These are phyloP conservation scores for Echium plantagineum DNA, from an alignment of 257 asterid genomes.

Conservation along the genomic window DNA sequence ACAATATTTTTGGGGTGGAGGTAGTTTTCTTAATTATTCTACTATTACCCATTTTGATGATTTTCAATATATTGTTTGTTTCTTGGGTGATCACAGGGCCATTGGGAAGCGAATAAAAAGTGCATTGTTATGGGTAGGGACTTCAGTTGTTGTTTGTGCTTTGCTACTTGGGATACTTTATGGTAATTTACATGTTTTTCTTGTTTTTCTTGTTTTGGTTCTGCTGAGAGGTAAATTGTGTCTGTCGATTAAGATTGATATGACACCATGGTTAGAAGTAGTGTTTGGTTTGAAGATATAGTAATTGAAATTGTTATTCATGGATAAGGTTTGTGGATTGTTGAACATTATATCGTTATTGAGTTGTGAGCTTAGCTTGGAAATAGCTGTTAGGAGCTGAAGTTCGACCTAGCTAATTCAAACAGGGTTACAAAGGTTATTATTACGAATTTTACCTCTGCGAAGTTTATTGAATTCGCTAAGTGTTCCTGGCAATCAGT, in stretches of 20 bases:
- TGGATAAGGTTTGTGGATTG: background rate
- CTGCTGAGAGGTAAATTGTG: background rate
- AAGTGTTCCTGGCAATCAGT: no score
- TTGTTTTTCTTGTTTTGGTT: constrained; percentile 1
- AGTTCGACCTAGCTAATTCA: background rate
- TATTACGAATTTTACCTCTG: no score
- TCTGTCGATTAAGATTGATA: background rate
- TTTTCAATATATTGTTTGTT: background rate
- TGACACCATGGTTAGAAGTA: background rate
- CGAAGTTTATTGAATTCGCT: no score
- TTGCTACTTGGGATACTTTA: constrained; percentile 80
- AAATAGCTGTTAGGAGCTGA: background rate
- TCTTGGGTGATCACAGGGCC: constrained; percentile 33
- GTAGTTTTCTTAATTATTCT: no score
- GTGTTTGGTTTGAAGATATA: background rate
- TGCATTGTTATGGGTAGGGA: constrained; percentile 72
- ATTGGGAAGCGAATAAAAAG: constrained; percentile 82
- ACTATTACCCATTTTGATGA: no score
- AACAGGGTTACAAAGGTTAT: background rate
- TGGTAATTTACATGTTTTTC: constrained; percentile 29
- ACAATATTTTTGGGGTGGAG: no score
- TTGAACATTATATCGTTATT: no score
- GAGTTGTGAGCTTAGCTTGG: background rate
- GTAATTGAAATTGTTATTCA: background rate
- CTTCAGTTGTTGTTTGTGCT: constrained; percentile 78